These are phyloP conservation scores for Circinella umbellata DNA, from an alignment of 371 early-diverging fungal species.

Conservation along the genomic window DNA sequence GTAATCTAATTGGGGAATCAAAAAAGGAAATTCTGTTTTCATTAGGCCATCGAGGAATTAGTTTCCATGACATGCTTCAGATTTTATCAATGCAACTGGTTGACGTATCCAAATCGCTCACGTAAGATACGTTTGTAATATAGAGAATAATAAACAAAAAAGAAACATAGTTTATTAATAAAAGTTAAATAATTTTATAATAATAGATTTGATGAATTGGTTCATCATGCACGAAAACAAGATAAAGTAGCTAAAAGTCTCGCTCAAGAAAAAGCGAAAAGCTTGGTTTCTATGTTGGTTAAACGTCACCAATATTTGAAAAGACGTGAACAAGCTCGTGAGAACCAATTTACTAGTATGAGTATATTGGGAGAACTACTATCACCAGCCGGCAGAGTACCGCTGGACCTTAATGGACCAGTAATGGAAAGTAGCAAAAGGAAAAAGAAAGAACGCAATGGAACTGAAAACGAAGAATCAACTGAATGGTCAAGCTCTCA, in stretches of 20 bases:
- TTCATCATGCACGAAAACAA: slow-evolving; percentile 29
- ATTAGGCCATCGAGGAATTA: slow-evolving; percentile 38
- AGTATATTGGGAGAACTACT: slow-evolving; percentile 10
- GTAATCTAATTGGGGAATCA: no score
- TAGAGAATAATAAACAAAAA: no score
- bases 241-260: slow-evolving; percentile 30
- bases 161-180: no score
- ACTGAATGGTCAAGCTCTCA: not conserved
- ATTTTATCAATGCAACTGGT: slow-evolving; percentile 52
- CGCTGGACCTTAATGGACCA: not conserved
- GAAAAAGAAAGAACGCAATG: not conserved
- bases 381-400: slow-evolving; percentile 15
- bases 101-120: slow-evolving; percentile 51
- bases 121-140: slow-evolving; percentile 28
- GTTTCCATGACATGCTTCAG: slow-evolving; percentile 50
- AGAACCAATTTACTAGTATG: slow-evolving; percentile 9
- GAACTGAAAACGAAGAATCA: not conserved
- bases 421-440: not conserved
- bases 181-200: not conserved
- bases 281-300: slow-evolving; percentile 34
- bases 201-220: slow-evolving; percentile 37
- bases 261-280: slow-evolving; percentile 26
- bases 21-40: slow-evolving; percentile 29
- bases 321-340: slow-evolving; percentile 15
- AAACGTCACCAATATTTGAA: slow-evolving; percentile 29